phyloP scores from a whole-genome alignment of 257 asterid genomes.

The Solanum acaule region DNA sequence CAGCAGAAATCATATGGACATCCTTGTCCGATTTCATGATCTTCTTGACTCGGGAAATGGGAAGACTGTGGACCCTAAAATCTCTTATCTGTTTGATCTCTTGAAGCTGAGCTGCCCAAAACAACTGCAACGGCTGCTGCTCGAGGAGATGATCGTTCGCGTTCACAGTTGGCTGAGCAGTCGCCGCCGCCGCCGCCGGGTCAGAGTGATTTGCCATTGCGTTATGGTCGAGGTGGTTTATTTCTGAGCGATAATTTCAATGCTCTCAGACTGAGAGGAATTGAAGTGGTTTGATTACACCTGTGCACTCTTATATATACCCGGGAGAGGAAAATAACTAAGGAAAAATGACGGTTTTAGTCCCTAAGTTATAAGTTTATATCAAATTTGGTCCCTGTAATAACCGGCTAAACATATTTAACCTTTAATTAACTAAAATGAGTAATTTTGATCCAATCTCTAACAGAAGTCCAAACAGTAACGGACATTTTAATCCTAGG shows the following conservation, averaged over 20 bases:
- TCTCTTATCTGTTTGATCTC: conserved; percentile 66
- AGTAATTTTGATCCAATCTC: neutral
- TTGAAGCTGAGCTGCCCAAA: conserved; percentile 58
- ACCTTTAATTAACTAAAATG: neutral
- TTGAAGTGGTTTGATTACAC: accelerated
- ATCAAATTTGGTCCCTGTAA: neutral
- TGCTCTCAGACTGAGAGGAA: neutral
- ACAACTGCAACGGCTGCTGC: conserved; percentile 64
- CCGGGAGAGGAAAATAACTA: neutral
- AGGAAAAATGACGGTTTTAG: neutral
- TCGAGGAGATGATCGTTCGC: conserved; percentile 58
- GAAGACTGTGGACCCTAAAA: conserved; percentile 72
- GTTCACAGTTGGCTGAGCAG: neutral
- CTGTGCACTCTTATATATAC: neutral
- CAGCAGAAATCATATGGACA: conserved; percentile 46
- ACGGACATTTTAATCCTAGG: neutral
- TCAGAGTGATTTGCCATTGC: conserved; percentile 69
- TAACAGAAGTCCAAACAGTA: neutral
- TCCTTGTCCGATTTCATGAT: conserved; percentile 89
- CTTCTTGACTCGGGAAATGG: conserved; percentile 77
- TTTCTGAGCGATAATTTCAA: neutral
- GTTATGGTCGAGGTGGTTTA: too few relatives aligned
- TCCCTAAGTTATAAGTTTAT: too few relatives aligned
- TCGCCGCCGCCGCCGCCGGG: conserved; percentile 15
- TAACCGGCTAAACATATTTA: neutral